phyloP scores from a whole-genome alignment of 1,139 yeast genomes.

The Diutina pseudorugosa region DNA sequence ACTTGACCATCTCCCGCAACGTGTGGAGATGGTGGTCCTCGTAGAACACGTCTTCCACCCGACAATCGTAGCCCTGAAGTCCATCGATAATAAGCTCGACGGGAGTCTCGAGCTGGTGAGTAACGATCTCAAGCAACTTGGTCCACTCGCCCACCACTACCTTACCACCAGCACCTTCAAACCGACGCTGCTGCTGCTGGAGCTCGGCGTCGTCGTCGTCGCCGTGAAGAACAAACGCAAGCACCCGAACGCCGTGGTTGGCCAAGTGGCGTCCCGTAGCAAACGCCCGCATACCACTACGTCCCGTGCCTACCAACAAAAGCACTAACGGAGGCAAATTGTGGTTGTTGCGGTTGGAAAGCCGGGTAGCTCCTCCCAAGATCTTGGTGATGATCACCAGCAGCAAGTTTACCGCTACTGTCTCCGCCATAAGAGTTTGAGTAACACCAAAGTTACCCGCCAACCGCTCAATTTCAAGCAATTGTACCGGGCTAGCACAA shows the following conservation, averaged over 20 bases:
- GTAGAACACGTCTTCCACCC: slow-evolving; percentile 37
- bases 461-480: slow-evolving; percentile 65
- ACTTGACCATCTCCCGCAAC: slow-evolving; percentile 30
- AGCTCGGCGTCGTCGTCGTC: slow-evolving; percentile 20
- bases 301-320: slow-evolving; percentile 57
- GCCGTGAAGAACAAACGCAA: slow-evolving; percentile 38
- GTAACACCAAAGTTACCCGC: slow-evolving; percentile 44
- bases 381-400: slow-evolving; percentile 41
- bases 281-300: slow-evolving; percentile 65
- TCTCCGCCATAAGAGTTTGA: slow-evolving; percentile 45
- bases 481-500: slow-evolving; percentile 67
- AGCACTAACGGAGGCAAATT: slow-evolving; percentile 73
- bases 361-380: slow-evolving; percentile 57
- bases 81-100: slow-evolving; percentile 73
- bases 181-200: slow-evolving; percentile 36
- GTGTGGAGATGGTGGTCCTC: slow-evolving; percentile 19
- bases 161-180: slow-evolving; percentile 36
- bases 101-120: slow-evolving; percentile 51
- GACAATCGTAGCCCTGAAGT: slow-evolving; percentile 71
- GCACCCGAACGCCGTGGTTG: slow-evolving; percentile 61
- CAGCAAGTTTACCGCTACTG: slow-evolving; percentile 59
- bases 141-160: slow-evolving; percentile 22
- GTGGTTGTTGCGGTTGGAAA: slow-evolving; percentile 45
- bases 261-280: slow-evolving; percentile 73
- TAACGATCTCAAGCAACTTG: slow-evolving; percentile 19